Evolutionary conservation across 345 rosid species (phyloP).

Genomic region (Arabidopsis suecica): DNA sequence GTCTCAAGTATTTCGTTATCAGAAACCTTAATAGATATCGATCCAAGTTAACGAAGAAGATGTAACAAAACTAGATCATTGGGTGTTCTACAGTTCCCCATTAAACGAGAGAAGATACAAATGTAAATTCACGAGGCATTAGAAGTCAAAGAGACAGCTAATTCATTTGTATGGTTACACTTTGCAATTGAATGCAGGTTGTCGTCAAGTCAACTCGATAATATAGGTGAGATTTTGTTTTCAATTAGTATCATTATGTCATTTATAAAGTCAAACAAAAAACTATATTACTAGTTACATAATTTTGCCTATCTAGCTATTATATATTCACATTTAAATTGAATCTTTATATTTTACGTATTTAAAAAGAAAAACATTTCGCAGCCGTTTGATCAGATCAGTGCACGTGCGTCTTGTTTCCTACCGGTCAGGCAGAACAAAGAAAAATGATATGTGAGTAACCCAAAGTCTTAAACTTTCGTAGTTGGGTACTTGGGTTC

Average conservation of each 20-base stretch:
- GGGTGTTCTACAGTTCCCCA: neutral
- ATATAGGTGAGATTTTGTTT: constrained; percentile 18
- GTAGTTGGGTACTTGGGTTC: constrained; percentile 20
- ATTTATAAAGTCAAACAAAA: neutral
- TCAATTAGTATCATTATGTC: neutral
- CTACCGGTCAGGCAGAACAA: constrained; percentile 32
- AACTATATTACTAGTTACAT: neutral
- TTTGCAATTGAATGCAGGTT: constrained; percentile 19
- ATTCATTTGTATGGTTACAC: constrained; percentile 5
- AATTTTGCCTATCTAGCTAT: neutral
- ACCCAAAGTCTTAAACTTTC: neutral
- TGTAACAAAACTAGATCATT: constrained; percentile 1
- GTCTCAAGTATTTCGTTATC: constrained; percentile 22
- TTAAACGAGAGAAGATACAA: neutral
- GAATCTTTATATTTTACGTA: neutral
- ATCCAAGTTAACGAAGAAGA: constrained; percentile 8
- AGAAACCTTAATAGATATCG: neutral
- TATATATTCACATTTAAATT: neutral
- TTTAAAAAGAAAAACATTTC: neutral
- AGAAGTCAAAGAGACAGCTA: constrained; percentile 24
- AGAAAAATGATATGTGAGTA: neutral
- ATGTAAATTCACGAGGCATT: neutral
- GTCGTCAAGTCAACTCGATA: constrained; percentile 18
- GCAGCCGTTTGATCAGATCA: neutral
- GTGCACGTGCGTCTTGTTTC: constrained; percentile 52